Conservation (phyloP, 2,329 filamentous ascomycete species). For the Hymenoscyphus infarciens region DNA sequence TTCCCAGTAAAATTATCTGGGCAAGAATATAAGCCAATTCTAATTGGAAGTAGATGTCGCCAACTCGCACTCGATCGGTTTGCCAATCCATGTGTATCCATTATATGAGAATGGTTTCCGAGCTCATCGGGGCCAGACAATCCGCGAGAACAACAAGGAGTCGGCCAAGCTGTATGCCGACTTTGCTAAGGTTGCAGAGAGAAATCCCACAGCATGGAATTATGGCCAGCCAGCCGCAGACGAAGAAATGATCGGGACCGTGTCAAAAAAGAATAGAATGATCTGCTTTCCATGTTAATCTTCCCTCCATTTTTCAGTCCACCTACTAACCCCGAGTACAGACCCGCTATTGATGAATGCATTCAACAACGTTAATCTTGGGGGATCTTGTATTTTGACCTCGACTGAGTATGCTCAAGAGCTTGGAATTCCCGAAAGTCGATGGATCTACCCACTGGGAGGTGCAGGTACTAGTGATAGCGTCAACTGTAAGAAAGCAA, state of each 20-base stretch:
- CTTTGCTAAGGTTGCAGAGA: constrained; percentile 54
- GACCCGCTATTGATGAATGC: constrained; percentile 69
- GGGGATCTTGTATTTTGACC: constrained; percentile 58
- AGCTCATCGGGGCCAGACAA: constrained; percentile 51
- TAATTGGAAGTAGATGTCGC: constrained; percentile 46
- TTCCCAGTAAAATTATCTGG: constrained; percentile 7
- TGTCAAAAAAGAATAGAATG: constrained; percentile 58
- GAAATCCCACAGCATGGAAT: constrained; percentile 55
- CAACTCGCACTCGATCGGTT: constrained; percentile 54
- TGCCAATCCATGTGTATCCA: constrained; percentile 65
- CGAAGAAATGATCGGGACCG: constrained; percentile 49
- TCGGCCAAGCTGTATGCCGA: constrained; percentile 57
- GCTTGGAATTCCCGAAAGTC: constrained; percentile 50
- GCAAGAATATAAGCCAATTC: not conserved
- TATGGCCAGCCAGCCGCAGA: constrained; percentile 44
- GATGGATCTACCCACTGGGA: constrained; percentile 62
- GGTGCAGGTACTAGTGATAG: constrained; percentile 60
- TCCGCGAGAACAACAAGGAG: constrained; percentile 54
- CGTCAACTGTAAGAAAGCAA: constrained; percentile 45
- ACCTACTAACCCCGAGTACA: constrained; percentile 34
- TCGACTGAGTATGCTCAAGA: constrained; percentile 50
- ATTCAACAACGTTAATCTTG: constrained; percentile 65
- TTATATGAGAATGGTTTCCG: constrained; percentile 63
- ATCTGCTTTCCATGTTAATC: constrained; percentile 63
- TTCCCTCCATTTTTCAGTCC: not conserved